Evolutionary conservation across 257 asterid species (phyloP).

Genomic region (Haberlea rhodopensis): DNA sequence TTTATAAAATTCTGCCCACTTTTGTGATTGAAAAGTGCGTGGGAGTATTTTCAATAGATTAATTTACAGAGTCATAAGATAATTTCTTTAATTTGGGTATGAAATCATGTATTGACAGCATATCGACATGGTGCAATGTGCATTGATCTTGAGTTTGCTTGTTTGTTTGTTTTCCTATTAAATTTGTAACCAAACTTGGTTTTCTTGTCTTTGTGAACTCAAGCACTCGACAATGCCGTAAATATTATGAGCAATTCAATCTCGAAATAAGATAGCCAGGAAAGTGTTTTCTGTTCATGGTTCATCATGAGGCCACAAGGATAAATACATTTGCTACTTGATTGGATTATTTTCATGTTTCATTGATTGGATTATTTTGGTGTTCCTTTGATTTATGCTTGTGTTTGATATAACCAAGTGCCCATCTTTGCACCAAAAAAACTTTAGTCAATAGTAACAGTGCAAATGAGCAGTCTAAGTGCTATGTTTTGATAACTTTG

Average conservation of each 20-base stretch:
- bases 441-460: too few species aligned
- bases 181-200: neutral
- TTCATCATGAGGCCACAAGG: slow-evolving; percentile 9
- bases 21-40: too few species aligned
- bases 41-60: too few species aligned
- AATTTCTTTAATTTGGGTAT: slow-evolving; percentile 11
- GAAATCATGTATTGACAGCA: neutral
- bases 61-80: neutral
- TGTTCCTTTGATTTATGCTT: neutral
- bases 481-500: too few species aligned
- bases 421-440: too few species aligned
- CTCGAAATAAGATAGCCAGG: neutral
- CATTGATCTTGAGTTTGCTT: slow-evolving; percentile 6
- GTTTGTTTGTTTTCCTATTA: neutral
- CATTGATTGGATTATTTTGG: neutral
- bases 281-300: neutral
- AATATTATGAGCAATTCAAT: neutral
- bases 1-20: neutral
- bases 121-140: slow-evolving; percentile 7
- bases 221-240: neutral
- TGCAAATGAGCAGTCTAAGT: too few species aligned
- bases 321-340: neutral
- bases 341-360: neutral
- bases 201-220: neutral
- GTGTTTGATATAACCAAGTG: too few species aligned